phyloP scores from a whole-genome alignment of 2,329 filamentous ascomycete species.

The Aspergillus costaricaensis region DNA sequence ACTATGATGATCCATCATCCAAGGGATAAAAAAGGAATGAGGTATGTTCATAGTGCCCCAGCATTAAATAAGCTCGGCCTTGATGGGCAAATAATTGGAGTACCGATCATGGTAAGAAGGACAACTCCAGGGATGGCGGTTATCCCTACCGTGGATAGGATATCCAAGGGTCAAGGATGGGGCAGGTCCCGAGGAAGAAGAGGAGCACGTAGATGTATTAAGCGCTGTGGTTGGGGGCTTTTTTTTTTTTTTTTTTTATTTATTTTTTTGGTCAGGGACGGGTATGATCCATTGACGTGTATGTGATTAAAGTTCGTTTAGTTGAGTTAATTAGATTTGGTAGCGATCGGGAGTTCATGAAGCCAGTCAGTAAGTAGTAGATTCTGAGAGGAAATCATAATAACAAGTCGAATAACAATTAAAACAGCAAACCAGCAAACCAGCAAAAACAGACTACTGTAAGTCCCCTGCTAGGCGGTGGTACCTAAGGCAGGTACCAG shows the following conservation, averaged over 20 bases:
- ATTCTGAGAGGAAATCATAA: too few species aligned
- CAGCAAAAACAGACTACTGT: neutral
- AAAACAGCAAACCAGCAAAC: too few species aligned
- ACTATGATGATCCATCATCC: neutral
- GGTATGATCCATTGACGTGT: too few species aligned
- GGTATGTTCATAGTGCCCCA: neutral
- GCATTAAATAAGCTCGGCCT: neutral
- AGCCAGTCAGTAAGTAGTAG: too few species aligned
- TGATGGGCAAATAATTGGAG: neutral
- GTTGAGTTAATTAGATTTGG: too few species aligned
- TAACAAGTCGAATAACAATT: too few species aligned
- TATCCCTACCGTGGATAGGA: neutral
- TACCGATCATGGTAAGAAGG: neutral
- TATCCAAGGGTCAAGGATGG: neutral
- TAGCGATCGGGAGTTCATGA: too few species aligned
- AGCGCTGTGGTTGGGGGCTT: too few species aligned
- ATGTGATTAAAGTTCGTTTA: too few species aligned
- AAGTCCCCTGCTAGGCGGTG: slow-evolving; percentile 1
- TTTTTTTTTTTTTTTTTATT: too few species aligned
- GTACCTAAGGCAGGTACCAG: slow-evolving; percentile 5
- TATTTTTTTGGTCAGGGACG: too few species aligned
- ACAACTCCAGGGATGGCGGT: neutral
- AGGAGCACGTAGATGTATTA: too few species aligned
- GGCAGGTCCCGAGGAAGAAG: neutral
- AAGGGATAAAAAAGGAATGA: neutral